Base-by-base conservation (phyloP, 129 eudicot species). In the Chrysanthemum seticuspe region DNA sequence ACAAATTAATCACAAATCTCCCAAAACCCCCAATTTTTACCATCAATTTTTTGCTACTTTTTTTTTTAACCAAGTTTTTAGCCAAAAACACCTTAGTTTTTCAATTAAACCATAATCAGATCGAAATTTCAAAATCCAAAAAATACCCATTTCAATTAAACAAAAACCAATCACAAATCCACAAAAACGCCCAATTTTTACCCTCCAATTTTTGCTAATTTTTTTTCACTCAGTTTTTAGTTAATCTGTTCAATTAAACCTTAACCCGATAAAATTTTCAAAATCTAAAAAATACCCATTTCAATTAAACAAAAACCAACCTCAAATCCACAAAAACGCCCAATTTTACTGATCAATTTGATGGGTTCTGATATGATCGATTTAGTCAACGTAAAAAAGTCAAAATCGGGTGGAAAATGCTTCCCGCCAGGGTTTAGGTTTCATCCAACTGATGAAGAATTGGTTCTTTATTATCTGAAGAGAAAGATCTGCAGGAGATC, bases 401-500 rank as follows among this genome's bases (percentile, higher is more conserved):
- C 27, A 16, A 15, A 18, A 3, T 78, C 74, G 0, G 81, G 71
- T 21, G 77, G 66, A 4, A 81, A 84, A 1, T 58, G 59, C 51
- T 87, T 86, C 29, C 91, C 95, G 0, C 97, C 95, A 4, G 97
- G 97, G 0, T 90, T 85, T 73, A 79, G 96, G 53, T 90, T 90
- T 60, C 96, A 90, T 70, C 96, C 96, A 0, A 87, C 97, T 12
- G 97, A 91, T 25, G 97, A 91, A 73, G 97, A 91, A 70, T 74
- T 91, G 21, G 82, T 91, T 68, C 80, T 91, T 14, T 91, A 83
- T 76, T 91, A 91, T 74, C 80, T 91, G 15, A 91, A 87, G 74
- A 74, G 85, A 66, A 91, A 91, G 91, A 91, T 91, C 82, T 91
- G 95, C 59, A 51, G 86, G 47, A 75, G 79, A 59, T 82, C 83